A percentile compares a stretch with the other conserved stretches of the same genome.
phyloP scores from a whole-genome alignment of 2,329 filamentous ascomycete species.

The Dryadomyces quercivorus region DNA sequence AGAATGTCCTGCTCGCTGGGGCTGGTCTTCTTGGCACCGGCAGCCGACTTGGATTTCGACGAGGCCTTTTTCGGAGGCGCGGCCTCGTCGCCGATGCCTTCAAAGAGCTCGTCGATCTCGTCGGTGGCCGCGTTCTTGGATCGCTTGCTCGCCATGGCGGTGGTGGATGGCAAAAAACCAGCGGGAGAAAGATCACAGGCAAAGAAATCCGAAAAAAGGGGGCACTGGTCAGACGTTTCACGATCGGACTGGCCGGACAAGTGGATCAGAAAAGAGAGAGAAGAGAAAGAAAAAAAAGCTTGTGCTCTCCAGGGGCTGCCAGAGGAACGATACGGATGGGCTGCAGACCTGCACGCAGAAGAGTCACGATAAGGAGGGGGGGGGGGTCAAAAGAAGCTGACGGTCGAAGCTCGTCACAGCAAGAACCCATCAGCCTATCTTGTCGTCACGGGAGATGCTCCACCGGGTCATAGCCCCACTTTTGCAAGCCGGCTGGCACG shows the following conservation, averaged over 20 bases:
- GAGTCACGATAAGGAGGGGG: neutral
- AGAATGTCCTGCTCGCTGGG: slow-evolving; percentile 59
- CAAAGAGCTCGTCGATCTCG: slow-evolving; percentile 54
- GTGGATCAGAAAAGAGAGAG: neutral
- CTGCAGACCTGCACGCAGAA: too few species aligned
- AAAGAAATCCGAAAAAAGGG: neutral
- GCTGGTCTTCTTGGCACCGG: slow-evolving; percentile 31
- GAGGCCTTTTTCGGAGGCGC: slow-evolving; percentile 33
- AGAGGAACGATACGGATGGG: too few species aligned
- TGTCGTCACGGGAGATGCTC: slow-evolving; percentile 1
- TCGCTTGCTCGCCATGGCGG: slow-evolving; percentile 45
- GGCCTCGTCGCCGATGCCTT: slow-evolving; percentile 46
- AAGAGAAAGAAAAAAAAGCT: neutral
- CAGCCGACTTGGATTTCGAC: slow-evolving; percentile 22
- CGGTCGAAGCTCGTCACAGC: neutral
- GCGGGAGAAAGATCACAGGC: neutral
- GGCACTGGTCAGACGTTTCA: neutral
- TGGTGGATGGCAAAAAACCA: neutral
- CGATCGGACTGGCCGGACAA: neutral
- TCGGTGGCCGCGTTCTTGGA: slow-evolving; percentile 42
- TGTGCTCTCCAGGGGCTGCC: too few species aligned
- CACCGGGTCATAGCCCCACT: neutral
- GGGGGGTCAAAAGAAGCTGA: neutral
- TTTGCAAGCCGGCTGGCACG: neutral
- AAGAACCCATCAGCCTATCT: neutral